phyloP scores from a whole-genome alignment of 1,284 basidiomycete genomes.

The Laetiporus sulphureus region DNA sequence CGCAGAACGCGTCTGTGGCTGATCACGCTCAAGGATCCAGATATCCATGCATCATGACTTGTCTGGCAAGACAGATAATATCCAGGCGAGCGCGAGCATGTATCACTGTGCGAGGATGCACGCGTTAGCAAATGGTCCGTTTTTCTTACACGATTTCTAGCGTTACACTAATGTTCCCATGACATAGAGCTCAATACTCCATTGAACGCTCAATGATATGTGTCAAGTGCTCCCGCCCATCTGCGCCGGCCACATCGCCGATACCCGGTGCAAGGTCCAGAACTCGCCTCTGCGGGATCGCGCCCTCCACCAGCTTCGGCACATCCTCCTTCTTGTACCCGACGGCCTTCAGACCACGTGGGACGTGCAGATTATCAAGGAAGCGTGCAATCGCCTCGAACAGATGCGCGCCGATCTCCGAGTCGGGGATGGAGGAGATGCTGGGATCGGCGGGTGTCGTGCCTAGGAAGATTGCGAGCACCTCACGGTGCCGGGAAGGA shows the following conservation, averaged over 20 bases:
- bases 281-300: constrained; percentile 82
- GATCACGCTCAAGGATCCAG: too few relatives aligned
- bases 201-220: constrained; percentile 71
- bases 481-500: constrained; percentile 86
- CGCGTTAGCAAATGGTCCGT: too few relatives aligned
- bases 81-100: too few relatives aligned
- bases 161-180: too few relatives aligned
- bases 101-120: too few relatives aligned
- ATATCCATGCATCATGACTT: too few relatives aligned
- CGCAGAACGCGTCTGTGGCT: constrained; percentile 5
- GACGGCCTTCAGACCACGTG: constrained; percentile 81
- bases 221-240: constrained; percentile 74
- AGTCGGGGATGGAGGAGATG: constrained; percentile 73
- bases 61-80: too few relatives aligned
- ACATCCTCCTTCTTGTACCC: constrained; percentile 73
- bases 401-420: constrained; percentile 75
- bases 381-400: constrained; percentile 90
- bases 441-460: constrained; percentile 61
- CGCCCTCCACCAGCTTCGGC: constrained; percentile 73
- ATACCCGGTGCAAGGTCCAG: constrained; percentile 84
- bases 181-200: constrained; percentile 74
- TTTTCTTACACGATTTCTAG: too few relatives aligned
- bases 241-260: constrained; percentile 71
- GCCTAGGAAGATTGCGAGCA: constrained; percentile 77
- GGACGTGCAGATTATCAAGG: constrained; percentile 82